Conservation (phyloP, 2,329 filamentous ascomycete genomes). For the Aspergillus felis region DNA sequence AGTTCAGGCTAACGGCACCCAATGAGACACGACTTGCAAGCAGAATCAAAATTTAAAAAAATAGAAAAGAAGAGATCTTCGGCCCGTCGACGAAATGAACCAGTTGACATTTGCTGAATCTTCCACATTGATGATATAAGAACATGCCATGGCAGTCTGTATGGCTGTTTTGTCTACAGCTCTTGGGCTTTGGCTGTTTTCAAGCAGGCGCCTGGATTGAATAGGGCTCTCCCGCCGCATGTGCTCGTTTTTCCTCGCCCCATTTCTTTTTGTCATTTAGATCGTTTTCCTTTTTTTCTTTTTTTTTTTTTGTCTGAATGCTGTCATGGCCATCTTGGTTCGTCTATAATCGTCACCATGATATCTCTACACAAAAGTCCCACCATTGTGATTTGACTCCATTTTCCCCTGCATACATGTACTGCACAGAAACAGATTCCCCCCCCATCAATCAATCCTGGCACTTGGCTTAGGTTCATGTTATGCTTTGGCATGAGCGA, state of each 20-base stretch:
- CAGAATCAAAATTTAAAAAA: conserved; percentile 8
- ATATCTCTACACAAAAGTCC: not conserved
- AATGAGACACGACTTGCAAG: conserved; percentile 15
- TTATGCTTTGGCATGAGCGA: not conserved
- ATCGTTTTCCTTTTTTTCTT: conserved; percentile 1
- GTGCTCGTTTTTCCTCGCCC: conserved; percentile 21
- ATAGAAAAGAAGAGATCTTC: conserved; percentile 12
- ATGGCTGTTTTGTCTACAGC: conserved; percentile 8
- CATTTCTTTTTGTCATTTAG: conserved; percentile 4
- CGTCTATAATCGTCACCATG: not conserved
- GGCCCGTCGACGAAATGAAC: conserved; percentile 15
- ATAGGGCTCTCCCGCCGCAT: conserved; percentile 20
- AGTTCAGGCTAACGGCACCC: conserved; percentile 32
- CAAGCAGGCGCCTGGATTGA: conserved; percentile 13
- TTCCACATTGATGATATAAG: conserved; percentile 12
- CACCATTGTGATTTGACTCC: not conserved
- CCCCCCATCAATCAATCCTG: conserved; percentile 10
- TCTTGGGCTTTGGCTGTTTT: not conserved
- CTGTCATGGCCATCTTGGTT: not conserved
- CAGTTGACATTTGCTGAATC: conserved; percentile 12
- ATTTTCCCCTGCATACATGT: conserved; percentile 2
- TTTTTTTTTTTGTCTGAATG: conserved; percentile 3
- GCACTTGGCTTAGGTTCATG: not conserved
- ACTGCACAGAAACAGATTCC: conserved; percentile 24
- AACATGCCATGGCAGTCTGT: conserved; percentile 14